phyloP scores from a whole-genome alignment of 805 yeast genomes.

The Wickerhamiella brachini region DNA sequence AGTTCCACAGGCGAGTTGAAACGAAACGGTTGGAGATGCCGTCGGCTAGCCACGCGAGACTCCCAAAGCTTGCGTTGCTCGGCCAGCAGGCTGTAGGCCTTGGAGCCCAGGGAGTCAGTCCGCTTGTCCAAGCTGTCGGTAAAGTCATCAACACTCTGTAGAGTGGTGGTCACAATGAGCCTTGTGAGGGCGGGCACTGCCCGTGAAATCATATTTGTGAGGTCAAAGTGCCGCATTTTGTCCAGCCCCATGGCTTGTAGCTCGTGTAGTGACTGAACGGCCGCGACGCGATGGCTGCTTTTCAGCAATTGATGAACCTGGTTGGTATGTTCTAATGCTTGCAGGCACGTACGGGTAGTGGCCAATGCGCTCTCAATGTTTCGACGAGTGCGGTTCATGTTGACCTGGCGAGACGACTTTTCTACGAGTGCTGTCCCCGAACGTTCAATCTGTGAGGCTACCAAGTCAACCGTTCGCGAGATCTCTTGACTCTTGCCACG shows the following conservation, averaged over 20 bases:
- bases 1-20: constrained; percentile 79
- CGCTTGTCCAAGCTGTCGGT: constrained; percentile 31
- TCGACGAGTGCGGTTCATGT: constrained; percentile 23
- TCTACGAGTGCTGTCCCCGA: constrained; percentile 55
- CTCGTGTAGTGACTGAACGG: constrained; percentile 69
- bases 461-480: constrained; percentile 37
- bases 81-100: constrained; percentile 39
- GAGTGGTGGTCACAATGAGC: constrained; percentile 60
- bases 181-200: constrained; percentile 66
- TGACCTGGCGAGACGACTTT: constrained; percentile 18
- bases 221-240: constrained; percentile 52
- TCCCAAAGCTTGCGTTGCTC: constrained; percentile 51
- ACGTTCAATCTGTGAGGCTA: constrained; percentile 44
- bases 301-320: constrained; percentile 70
- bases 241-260: constrained; percentile 55
- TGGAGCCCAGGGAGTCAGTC: constrained; percentile 39
- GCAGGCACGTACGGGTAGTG: constrained; percentile 58
- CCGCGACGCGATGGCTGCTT: constrained; percentile 66
- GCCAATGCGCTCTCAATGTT: constrained; percentile 61
- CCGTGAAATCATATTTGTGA: constrained; percentile 56
- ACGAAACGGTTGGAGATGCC: constrained; percentile 40
- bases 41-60: constrained; percentile 30
- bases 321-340: constrained; percentile 74
- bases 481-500: constrained; percentile 43
- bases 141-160: constrained; percentile 47